These are phyloP conservation scores for Fusarium sterilihyphosum DNA, from an alignment of 2,329 filamentous ascomycete species.

Conservation along the genomic window DNA sequence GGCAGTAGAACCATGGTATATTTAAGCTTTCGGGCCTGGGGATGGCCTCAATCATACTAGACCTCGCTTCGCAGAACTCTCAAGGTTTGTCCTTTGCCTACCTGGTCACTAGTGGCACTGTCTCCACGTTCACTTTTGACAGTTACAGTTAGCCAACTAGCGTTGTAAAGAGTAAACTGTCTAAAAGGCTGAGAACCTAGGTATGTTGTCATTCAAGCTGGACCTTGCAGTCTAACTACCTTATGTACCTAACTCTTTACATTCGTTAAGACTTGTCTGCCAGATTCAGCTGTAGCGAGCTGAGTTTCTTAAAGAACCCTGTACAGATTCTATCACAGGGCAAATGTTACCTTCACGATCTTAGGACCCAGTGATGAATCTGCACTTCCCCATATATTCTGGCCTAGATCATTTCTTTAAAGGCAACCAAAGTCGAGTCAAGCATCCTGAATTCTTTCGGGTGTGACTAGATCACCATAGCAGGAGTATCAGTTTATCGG, in stretches of 20 bases:
- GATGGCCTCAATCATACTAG: slow-evolving; percentile 16
- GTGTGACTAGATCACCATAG: neutral
- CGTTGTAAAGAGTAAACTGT: neutral
- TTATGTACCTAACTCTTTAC: neutral
- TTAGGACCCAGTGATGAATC: neutral
- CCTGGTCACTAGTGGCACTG: neutral
- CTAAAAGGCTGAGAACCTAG: neutral
- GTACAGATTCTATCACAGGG: neutral
- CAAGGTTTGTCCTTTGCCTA: neutral
- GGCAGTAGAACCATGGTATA: neutral
- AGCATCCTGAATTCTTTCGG: neutral
- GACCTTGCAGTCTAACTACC: neutral
- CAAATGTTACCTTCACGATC: neutral
- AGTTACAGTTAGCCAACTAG: neutral
- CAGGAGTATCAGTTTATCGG: too few species aligned
- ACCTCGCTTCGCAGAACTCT: neutral
- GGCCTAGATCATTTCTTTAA: neutral
- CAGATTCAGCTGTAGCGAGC: neutral
- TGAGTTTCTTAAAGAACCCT: neutral
- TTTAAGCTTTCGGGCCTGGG: slow-evolving; percentile 14
- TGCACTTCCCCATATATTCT: neutral
- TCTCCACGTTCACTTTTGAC: neutral
- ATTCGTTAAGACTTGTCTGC: neutral
- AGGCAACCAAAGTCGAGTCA: neutral
- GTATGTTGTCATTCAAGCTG: neutral